Evolutionary conservation across 345 rosid genomes (phyloP), one percentile per base, ranked within the genome.

Genomic region (Populus tremula): DNA sequence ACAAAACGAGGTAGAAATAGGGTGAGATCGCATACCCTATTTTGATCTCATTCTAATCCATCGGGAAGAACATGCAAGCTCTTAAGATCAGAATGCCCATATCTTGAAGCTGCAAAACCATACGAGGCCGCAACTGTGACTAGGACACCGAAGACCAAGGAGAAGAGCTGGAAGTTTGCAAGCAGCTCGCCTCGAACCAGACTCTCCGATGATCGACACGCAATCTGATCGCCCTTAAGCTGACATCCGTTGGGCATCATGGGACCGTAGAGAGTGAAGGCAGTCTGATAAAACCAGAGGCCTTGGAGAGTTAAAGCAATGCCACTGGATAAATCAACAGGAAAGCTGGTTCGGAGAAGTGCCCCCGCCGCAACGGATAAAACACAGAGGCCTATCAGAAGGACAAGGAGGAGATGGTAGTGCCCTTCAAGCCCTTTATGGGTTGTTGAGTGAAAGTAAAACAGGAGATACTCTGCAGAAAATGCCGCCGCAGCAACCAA

Each of bases 211-310:
- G 94, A 87, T 74, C 69, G 90, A 56, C 99, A 95, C 7, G 47
- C 63, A 33, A 95, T 86, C 14, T 71, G 45, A 71, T 83, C 82
- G 11, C 20, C 85, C 81, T 88, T 88, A 39, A 91, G 85, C 72
- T 9, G 73, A 80, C 97, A 95, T 8, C 99, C 98, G 54, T 87
- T 85, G 0, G 97, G 99, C 93, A 92, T 91, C 96, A 90, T 92
- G 76, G 96, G 92, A 50, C 99, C 99, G 69, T 95, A 95, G 35
- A 95, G 94, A 73, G 90, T 88, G 86, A 95, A 93, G 79, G 98
- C 98, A 6, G 99, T 93, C 82, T 93, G 99, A 75, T 93, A 93
- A 85, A 96, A 96, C 99, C 99, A 96, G 35, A 96, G 91, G 76
- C 99, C 99, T 81, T 96, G 99, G 33, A 96, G 91, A 35, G 96